Evolutionary conservation across 2,329 filamentous ascomycete species (phyloP).

Genomic region (Epichloe sp.): DNA sequence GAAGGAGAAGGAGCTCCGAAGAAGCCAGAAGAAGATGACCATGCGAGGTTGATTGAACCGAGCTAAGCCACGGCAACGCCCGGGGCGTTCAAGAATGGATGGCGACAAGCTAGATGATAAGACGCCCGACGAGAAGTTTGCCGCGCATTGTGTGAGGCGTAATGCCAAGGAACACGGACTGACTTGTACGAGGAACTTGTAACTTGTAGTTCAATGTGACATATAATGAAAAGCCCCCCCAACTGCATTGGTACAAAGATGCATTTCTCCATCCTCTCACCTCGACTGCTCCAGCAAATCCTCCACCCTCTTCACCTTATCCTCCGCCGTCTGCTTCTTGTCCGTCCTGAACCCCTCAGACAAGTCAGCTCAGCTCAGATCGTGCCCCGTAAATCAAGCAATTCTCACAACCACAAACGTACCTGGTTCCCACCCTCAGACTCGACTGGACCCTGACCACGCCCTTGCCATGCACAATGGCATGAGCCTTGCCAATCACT

Average conservation of each 20-base stretch:
- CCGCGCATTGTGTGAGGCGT: background rate
- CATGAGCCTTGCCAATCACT: constrained; percentile 76
- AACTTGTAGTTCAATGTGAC: background rate
- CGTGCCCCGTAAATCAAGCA: background rate
- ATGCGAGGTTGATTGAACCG: constrained; percentile 28
- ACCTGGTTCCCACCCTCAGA: constrained; percentile 74
- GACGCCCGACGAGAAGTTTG: background rate
- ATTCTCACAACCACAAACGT: constrained; percentile 14
- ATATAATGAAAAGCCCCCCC: background rate
- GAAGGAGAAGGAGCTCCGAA: constrained; percentile 56
- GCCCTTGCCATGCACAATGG: constrained; percentile 62
- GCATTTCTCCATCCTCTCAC: background rate
- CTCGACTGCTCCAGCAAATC: constrained; percentile 27
- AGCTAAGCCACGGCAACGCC: background rate
- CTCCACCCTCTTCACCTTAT: constrained; percentile 59
- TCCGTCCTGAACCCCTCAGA: constrained; percentile 48
- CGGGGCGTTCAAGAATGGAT: too few relatives aligned
- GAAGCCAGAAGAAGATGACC: constrained; percentile 41
- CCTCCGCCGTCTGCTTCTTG: constrained; percentile 67
- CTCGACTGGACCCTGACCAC: constrained; percentile 75
- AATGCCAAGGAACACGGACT: background rate
- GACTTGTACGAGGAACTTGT: constrained; percentile 1
- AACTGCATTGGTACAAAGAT: background rate
- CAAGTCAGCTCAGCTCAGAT: too few relatives aligned
- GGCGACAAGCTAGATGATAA: background rate